Evolutionary conservation across 1,139 yeast species (phyloP).

Genomic region (Lodderomyces jiufengensis): DNA sequence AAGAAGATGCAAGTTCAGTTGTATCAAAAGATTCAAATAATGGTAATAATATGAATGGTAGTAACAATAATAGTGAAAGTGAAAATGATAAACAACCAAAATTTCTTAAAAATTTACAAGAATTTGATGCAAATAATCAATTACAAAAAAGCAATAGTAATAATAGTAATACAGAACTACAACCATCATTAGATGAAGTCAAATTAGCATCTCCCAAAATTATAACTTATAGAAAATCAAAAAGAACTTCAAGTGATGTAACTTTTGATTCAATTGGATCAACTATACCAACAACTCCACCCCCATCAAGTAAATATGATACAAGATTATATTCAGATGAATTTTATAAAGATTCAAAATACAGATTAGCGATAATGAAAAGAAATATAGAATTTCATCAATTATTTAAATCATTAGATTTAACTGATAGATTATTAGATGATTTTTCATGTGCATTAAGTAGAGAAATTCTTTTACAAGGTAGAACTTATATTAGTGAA

Average conservation of each 20-base stretch:
- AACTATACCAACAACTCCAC: slow-evolving; percentile 6
- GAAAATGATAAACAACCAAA: slow-evolving; percentile 4
- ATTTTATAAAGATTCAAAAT: slow-evolving; percentile 31
- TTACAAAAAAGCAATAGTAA: slow-evolving; percentile 7
- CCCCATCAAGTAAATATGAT: slow-evolving; percentile 29
- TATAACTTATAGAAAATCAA: slow-evolving; percentile 45
- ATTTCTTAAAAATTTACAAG: slow-evolving; percentile 13
- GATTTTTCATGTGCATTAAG: slow-evolving; percentile 90
- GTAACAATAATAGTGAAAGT: slow-evolving; percentile 4
- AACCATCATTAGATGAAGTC: not conserved
- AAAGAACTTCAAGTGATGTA: slow-evolving; percentile 32
- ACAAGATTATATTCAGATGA: slow-evolving; percentile 37
- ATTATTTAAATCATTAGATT: slow-evolving; percentile 65
- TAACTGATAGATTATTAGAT: slow-evolving; percentile 69
- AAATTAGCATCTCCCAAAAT: slow-evolving; percentile 39
- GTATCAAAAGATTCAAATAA: slow-evolving; percentile 30
- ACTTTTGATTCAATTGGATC: slow-evolving; percentile 21
- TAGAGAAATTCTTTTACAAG: slow-evolving; percentile 86
- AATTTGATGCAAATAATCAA: slow-evolving; percentile 6
- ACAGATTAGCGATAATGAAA: slow-evolving; percentile 59
- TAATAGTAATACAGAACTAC: slow-evolving; percentile 1
- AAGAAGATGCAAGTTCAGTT: slow-evolving; percentile 47
- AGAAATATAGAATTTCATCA: slow-evolving; percentile 80
- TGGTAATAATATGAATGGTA: slow-evolving; percentile 4
- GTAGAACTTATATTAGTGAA: slow-evolving; percentile 81